Percentiles rank a stretch among this genome's conserved stretches.
Conservation (phyloP, 805 yeast species). For the Candida ficus region DNA sequence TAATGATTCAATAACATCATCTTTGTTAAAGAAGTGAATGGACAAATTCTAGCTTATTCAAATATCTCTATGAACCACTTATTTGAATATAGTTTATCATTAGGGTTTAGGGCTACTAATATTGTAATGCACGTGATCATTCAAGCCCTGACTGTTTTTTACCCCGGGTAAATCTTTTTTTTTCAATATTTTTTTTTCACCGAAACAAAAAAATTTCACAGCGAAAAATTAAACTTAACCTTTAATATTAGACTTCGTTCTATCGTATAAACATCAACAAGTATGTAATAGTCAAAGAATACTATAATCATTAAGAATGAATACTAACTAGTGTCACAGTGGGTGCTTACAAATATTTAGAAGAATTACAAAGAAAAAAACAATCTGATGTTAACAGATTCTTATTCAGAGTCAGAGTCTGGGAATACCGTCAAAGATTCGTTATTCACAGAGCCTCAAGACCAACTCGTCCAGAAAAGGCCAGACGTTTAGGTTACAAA, state of each 20-base stretch:
- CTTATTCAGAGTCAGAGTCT: slow-evolving; percentile 99
- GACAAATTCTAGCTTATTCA: too few relatives aligned
- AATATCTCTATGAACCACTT: too few relatives aligned
- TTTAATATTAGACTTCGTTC: not conserved
- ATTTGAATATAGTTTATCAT: too few relatives aligned
- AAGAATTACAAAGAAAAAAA: slow-evolving; percentile 99
- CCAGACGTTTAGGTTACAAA: slow-evolving; percentile 99
- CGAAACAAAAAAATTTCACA: not conserved
- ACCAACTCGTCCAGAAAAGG: slow-evolving; percentile 99
- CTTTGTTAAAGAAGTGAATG: too few relatives aligned
- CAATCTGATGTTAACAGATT: slow-evolving; percentile 99
- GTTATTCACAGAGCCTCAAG: slow-evolving; percentile 98
- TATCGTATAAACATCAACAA: slow-evolving; percentile 9
- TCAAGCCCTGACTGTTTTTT: too few relatives aligned
- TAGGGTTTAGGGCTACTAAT: too few relatives aligned
- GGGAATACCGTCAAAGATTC: slow-evolving; percentile 99
- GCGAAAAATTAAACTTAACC: not conserved
- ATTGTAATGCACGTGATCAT: too few relatives aligned
- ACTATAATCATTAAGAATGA: not conserved
- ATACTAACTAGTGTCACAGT: slow-evolving; percentile 34
- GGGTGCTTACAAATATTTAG: slow-evolving; percentile 99
- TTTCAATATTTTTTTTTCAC: not conserved
- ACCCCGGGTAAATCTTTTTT: not conserved
- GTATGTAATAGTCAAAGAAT: slow-evolving; percentile 5
- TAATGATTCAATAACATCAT: too few relatives aligned